These are phyloP conservation scores for Vaccinium macrocarpon DNA, from an alignment of 148 eudicot genomes.

Conservation along the genomic window DNA sequence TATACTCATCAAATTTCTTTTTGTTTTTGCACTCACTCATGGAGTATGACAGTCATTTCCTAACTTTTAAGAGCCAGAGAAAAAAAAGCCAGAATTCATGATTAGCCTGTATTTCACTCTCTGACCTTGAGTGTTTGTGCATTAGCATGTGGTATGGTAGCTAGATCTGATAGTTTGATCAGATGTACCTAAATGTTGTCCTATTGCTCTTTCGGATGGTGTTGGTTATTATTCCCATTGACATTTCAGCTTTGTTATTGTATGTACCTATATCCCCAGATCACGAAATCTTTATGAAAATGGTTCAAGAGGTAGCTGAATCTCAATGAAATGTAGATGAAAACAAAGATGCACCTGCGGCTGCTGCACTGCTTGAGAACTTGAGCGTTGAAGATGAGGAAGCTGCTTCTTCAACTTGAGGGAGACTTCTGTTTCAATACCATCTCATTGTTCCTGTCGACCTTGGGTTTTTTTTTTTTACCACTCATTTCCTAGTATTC, in stretches of 20 bases:
- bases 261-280: constrained; percentile 31
- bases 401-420: constrained; percentile 33
- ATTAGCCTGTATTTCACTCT: not conserved
- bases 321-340: constrained; percentile 56
- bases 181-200: not conserved
- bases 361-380: constrained; percentile 69
- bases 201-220: not conserved
- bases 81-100: not conserved
- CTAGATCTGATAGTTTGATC: not conserved
- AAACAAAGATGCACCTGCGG: constrained; percentile 46
- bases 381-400: constrained; percentile 57
- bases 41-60: not conserved
- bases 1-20: not conserved
- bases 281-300: constrained; percentile 71
- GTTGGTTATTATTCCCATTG: not conserved
- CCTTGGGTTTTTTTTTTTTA: not conserved
- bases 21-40: not conserved
- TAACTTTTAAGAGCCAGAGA: not conserved
- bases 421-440: constrained; percentile 4
- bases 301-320: constrained; percentile 72
- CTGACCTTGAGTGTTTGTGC: not conserved
- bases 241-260: not conserved
- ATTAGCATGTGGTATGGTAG: not conserved
- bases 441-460: constrained; percentile 4
- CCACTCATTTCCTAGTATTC: not conserved